Conservation (phyloP, 148 eudicot species). For the Hydrangea macrophylla region DNA sequence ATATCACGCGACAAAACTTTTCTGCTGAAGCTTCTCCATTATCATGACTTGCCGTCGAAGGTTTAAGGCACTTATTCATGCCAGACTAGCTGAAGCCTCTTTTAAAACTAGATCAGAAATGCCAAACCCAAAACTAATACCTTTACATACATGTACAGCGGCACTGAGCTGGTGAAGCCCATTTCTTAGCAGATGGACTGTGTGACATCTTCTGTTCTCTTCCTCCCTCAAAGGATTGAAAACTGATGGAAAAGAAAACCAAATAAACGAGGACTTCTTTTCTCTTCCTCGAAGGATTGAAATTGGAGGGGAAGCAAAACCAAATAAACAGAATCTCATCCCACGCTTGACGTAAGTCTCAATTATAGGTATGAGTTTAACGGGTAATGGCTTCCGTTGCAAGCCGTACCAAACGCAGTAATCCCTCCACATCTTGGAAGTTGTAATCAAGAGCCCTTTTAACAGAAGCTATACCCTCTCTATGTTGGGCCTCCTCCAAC, state of each 20-base stretch:
- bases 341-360: background rate
- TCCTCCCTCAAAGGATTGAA: too few relatives aligned
- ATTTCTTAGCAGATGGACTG: too few relatives aligned
- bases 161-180: constrained; percentile 11
- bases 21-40: background rate
- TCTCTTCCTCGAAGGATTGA: background rate
- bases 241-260: too few relatives aligned
- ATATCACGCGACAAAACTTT: background rate
- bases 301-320: background rate
- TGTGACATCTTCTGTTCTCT: background rate
- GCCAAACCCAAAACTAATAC: background rate
- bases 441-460: constrained; percentile 88
- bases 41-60: background rate
- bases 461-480: constrained; percentile 51
- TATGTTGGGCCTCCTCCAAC: constrained; percentile 33
- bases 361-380: constrained; percentile 12
- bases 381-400: constrained; percentile 75
- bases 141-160: constrained; percentile 18
- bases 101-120: background rate
- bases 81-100: constrained; percentile 6
- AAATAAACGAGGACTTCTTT: too few relatives aligned
- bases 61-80: background rate
- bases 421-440: constrained; percentile 84
- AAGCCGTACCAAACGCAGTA: constrained; percentile 75
- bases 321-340: background rate